Conservation (phyloP, 768 basidiomycete species). For the Basidioascus undulatus region DNA sequence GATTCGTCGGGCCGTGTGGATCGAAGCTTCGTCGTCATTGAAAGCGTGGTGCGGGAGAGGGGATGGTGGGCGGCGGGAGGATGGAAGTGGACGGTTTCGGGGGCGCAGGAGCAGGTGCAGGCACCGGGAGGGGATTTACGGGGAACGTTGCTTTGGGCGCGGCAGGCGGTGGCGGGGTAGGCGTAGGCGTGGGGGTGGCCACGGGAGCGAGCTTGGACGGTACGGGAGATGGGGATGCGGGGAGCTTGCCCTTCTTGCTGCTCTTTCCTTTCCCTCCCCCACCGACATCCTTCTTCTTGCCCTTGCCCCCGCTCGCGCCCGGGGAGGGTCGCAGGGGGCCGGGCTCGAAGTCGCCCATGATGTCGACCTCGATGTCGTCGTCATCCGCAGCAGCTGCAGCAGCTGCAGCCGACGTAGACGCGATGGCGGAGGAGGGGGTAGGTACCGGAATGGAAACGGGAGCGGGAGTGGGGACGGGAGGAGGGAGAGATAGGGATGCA, state of each 20-base stretch:
- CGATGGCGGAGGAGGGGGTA: too few relatives aligned
- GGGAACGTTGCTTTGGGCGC: too few relatives aligned
- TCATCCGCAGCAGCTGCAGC: too few relatives aligned
- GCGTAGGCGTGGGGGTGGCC: constrained; percentile 11
- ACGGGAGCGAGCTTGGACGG: constrained; percentile 13
- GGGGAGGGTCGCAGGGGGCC: background rate
- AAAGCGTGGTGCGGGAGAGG: constrained; percentile 37
- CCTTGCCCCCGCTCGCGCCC: background rate
- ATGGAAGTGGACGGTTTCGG: constrained; percentile 26
- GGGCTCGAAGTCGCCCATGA: background rate
- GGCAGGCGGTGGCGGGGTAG: constrained; percentile 8
- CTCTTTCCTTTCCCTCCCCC: constrained; percentile 1
- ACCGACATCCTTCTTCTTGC: constrained; percentile 2
- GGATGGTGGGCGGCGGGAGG: constrained; percentile 51
- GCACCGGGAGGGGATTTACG: too few relatives aligned
- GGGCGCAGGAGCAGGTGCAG: constrained; percentile 9
- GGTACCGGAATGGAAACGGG: constrained; percentile 6
- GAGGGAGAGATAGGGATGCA: background rate
- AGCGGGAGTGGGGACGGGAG: constrained; percentile 30
- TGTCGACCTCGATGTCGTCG: too few relatives aligned
- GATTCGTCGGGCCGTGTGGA: too few relatives aligned
- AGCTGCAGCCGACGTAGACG: too few relatives aligned
- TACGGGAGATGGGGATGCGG: constrained; percentile 11
- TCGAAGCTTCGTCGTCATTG: too few relatives aligned
- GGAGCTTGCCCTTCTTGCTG: constrained; percentile 12